Conservation (phyloP, 176 grass and related monocot species). For the Sorghum bicolor region Sorghum_bicolor_NCBIv3 NC_012873.2:34754501-34755000, state of each 20-base stretch:
- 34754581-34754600: not conserved
- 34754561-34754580: constrained; percentile 20
- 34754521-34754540: constrained; percentile 68
- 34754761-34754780: not conserved
- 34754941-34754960: too few relatives aligned
- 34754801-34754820: too few relatives aligned
- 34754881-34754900: too few relatives aligned
- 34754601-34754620: not conserved
- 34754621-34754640: not conserved
- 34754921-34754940: too few relatives aligned
- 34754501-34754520: constrained; percentile 67
- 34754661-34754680: not conserved
- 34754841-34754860: too few relatives aligned
- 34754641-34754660: not conserved
- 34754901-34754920: too few relatives aligned
- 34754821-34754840: too few relatives aligned
- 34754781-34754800: constrained; percentile 27
- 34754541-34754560: constrained; percentile 74
- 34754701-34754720: not conserved
- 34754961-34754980: too few relatives aligned
- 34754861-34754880: too few relatives aligned
- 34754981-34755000: too few relatives aligned
- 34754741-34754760: not conserved
- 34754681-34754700: not conserved
- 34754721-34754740: constrained; percentile 24